Evolutionary conservation across 2,329 filamentous ascomycete genomes (phyloP), one percentile per base, ranked within the genome.

Genomic region (Thielaviopsis musarum): DNA sequence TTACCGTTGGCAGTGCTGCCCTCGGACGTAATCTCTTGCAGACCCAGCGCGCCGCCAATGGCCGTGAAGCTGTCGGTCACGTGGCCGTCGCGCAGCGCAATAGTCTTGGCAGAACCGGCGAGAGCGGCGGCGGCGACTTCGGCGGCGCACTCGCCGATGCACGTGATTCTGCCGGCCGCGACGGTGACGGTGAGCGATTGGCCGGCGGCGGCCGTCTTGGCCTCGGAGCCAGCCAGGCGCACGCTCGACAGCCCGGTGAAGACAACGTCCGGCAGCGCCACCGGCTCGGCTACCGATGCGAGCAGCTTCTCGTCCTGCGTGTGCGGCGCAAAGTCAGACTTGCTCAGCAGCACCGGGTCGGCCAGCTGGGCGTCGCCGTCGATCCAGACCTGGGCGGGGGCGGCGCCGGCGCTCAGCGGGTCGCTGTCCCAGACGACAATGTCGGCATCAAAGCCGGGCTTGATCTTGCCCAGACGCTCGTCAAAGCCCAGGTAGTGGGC

Each of bases 381-480:
- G 60, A 84, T 83, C 77, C 79, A 84, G 1, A 84, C 78, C 67
- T 84, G 80, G 0, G 79, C 72, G 0, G 81, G 80, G 0, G 78
- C 70, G 0, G 81, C 80, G 0, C 81, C 81, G 0, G 82, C 75
- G 51, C 77, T 79, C 1, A 84, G 69, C 30, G 81, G 81, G 62
- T 84, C 80, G 51, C 77, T 80, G 64, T 84, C 80, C 81, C 81
- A 84, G 9, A 83, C 74, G 12, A 77, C 80, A 30, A 84, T 65
- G 61, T 84, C 81, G 52, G 79, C 81, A 61, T 83, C 81, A 54
- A 76, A 83, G 0, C 81, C 80, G 2, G 78, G 72, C 70, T 82
- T 82, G 59, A 83, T 68, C 66, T 82, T 83, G 58, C 81, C 81
- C 5, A 84, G 69, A 2, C 81, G 74, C 62, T 82, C 67, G 10